Percentiles rank a stretch among this genome's conserved stretches.
phyloP scores from a whole-genome alignment of 2,329 filamentous ascomycete genomes.

The Cladophialophora bantiana region DNA sequence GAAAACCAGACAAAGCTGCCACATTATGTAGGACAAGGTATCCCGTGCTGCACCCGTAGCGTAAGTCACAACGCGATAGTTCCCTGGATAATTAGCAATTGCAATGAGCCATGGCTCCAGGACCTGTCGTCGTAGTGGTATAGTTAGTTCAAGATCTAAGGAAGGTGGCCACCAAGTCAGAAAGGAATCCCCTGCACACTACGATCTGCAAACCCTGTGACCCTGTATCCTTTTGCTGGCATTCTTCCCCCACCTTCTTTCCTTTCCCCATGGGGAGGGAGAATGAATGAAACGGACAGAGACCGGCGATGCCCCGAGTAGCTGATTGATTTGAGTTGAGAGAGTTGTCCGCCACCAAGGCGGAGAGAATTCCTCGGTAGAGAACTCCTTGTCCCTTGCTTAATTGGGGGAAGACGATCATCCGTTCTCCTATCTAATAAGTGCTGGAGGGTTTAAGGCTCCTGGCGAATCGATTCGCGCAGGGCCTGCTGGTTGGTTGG shows the following conservation, averaged over 20 bases:
- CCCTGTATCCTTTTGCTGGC: neutral
- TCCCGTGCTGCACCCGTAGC: neutral
- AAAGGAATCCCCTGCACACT: neutral
- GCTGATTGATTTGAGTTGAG: too few relatives aligned
- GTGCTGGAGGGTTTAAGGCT: too few relatives aligned
- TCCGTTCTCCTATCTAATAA: neutral
- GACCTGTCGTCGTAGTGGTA: neutral
- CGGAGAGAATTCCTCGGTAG: conserved; percentile 10
- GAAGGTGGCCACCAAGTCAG: neutral
- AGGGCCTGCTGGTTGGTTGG: too few relatives aligned
- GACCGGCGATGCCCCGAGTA: neutral
- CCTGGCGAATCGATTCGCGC: too few relatives aligned
- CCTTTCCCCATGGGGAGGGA: conserved; percentile 7
- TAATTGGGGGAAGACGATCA: neutral
- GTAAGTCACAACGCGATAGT: neutral
- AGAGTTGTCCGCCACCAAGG: neutral
- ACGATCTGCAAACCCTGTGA: neutral
- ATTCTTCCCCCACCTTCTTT: neutral
- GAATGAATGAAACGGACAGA: neutral
- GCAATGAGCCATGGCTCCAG: neutral
- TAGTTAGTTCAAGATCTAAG: neutral
- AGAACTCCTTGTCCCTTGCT: neutral
- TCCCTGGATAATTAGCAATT: neutral
- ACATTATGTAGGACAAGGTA: neutral
- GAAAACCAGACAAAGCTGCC: neutral